Base-by-base conservation (phyloP, 2,329 filamentous ascomycete genomes). In the Sclerotinia minor region DNA sequence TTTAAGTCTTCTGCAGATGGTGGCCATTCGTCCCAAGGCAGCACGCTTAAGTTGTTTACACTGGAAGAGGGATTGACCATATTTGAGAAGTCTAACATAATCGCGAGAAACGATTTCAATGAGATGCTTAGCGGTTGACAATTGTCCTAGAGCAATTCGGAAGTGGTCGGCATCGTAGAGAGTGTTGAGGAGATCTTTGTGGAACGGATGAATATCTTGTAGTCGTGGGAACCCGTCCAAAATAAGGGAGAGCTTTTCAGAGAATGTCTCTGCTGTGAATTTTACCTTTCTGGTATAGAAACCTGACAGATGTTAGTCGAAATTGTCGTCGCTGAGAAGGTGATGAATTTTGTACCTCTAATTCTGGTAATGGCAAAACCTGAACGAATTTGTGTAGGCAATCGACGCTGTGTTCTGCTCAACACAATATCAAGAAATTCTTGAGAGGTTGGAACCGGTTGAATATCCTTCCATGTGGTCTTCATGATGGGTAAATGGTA, bases 281-380 rank as follows among this genome's bases (percentile, higher is more conserved):
- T 98, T 98, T 85, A 97, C 94, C 82, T 98, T 98, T 79, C 95
- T 85, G 57, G 94, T 97, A 81, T 98, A 98, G 82, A 98, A 98
- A 61, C 87, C 90, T 89, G 73, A 7, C 47, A 35, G n/a, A n/a
- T 17, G 68, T 73, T 61, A 72, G 64, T 68, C 59, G 55, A 47
- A 54, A 21, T 2, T 6, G 19, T 35, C 35, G 29, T 32, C 8
- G n/a, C 65, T 52, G 21, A 29, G 53, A 19, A 65, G 58, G 54
- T 67, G 64, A 68, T 67, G 49, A 32, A 47, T 45, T 26, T 67
- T 72, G 64, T 75, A 83, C 83, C 84, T 79, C 94, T 85, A 76
- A 98, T 97, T 85, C 94, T 89, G 78, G 88, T 92, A 79, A 98
- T 97, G 81, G 97, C 91, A 85, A 99, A 99, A 69, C 95, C 95